Evolutionary conservation across 345 rosid species (phyloP).

Genomic region (Eucalyptus regnans): DNA sequence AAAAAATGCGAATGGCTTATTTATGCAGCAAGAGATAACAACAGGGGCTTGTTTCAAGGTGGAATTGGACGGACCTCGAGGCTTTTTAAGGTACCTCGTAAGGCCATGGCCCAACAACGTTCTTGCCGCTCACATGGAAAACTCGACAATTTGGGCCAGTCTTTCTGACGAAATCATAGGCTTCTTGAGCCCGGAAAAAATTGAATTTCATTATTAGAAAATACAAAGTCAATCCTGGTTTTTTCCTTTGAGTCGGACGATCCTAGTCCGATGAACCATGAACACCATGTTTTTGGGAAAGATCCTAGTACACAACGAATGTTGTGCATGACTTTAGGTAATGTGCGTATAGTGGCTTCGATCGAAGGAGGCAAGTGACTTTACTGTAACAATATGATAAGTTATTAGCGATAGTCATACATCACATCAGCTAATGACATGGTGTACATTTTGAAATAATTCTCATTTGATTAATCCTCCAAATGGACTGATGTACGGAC

Average conservation of each 20-base stretch:
- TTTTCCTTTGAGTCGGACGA: not conserved
- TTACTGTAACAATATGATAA: accelerated
- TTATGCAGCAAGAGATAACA: too few relatives aligned
- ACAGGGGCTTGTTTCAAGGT: too few relatives aligned
- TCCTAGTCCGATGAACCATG: not conserved
- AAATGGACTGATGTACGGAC: not conserved
- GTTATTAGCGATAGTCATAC: accelerated
- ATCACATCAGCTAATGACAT: accelerated
- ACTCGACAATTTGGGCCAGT: not conserved
- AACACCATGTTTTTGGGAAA: not conserved
- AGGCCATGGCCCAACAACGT: not conserved
- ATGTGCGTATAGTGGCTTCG: not conserved
- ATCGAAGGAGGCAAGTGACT: accelerated
- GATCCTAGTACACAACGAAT: not conserved
- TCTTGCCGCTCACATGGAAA: not conserved
- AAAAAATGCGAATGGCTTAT: too few relatives aligned
- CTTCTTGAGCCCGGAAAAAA: not conserved
- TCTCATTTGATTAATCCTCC: too few relatives aligned
- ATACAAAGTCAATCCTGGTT: not conserved
- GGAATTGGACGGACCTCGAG: not conserved
- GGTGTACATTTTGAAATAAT: too few relatives aligned
- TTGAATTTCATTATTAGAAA: not conserved
- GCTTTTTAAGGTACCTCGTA: not conserved
- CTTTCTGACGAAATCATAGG: not conserved
- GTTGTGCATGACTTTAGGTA: not conserved